A percentile compares a stretch with the other conserved stretches of the same genome.
phyloP scores from a whole-genome alignment of 2,329 filamentous ascomycete genomes.

The Neonectria ditissima region DNA sequence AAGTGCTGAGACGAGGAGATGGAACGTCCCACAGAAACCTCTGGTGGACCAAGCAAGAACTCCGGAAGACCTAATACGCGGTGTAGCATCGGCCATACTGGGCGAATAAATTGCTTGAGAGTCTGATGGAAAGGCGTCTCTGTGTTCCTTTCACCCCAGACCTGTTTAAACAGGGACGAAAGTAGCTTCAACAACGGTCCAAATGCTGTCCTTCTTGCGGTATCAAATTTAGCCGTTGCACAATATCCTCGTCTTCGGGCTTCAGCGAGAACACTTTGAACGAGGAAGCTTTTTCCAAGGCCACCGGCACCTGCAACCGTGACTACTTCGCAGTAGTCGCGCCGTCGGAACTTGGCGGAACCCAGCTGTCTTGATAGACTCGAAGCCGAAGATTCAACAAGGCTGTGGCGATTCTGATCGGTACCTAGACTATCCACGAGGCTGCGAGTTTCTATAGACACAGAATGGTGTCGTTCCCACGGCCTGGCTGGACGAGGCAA shows the following conservation, averaged over 20 bases:
- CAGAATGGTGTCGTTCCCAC: conserved; percentile 66
- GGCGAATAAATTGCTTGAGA: conserved; percentile 71
- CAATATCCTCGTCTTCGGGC: conserved; percentile 72
- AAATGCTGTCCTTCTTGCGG: conserved; percentile 69
- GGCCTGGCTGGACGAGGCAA: conserved; percentile 55
- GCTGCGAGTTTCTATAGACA: conserved; percentile 62
- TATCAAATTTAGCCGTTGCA: conserved; percentile 75
- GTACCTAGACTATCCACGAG: conserved; percentile 58
- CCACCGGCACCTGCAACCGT: conserved; percentile 71
- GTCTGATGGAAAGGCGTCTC: conserved; percentile 72
- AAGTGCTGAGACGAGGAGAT: conserved; percentile 53
- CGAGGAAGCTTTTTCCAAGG: conserved; percentile 73
- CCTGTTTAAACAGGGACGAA: conserved; percentile 74
- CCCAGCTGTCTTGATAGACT: conserved; percentile 67
- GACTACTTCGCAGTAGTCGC: conserved; percentile 73
- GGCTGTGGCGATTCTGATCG: conserved; percentile 58
- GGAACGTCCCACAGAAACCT: conserved; percentile 51
- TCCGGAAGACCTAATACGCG: conserved; percentile 73
- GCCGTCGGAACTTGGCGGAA: conserved; percentile 68
- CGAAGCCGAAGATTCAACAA: conserved; percentile 59
- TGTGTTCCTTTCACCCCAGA: conserved; percentile 75
- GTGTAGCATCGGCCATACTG: conserved; percentile 74
- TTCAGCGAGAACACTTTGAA: conserved; percentile 72
- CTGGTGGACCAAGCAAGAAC: conserved; percentile 71
- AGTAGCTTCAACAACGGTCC: conserved; percentile 73